Conservation (phyloP, 108 stramenopile species). For the Phaeodactylum tricornutum region DNA sequence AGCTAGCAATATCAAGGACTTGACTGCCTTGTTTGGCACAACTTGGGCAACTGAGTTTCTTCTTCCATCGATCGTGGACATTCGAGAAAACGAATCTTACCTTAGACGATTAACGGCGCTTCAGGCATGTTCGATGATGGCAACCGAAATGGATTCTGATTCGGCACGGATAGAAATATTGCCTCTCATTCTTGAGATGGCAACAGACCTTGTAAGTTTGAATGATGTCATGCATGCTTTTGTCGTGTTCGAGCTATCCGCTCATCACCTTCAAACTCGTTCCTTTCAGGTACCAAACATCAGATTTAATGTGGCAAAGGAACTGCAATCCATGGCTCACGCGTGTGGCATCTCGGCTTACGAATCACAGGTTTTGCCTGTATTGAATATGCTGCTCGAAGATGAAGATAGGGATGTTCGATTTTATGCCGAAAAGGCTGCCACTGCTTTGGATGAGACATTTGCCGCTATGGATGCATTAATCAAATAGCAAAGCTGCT, state of each 20-base stretch:
- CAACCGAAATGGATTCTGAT: constrained; percentile 57
- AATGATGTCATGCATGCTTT: too few species aligned
- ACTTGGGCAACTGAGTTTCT: constrained; percentile 85
- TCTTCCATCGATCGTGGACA: constrained; percentile 75
- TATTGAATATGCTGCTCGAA: constrained; percentile 62
- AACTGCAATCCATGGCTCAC: constrained; percentile 63
- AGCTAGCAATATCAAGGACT: constrained; percentile 71
- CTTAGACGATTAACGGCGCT: constrained; percentile 86
- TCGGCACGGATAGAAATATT: constrained; percentile 57
- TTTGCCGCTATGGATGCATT: too few species aligned
- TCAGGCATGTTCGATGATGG: constrained; percentile 75
- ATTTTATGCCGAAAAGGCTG: constrained; percentile 67
- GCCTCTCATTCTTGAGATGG: constrained; percentile 87
- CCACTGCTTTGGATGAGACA: constrained; percentile 15
- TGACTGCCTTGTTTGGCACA: constrained; percentile 84
- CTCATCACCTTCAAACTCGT: not conserved
- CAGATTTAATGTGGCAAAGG: constrained; percentile 94
- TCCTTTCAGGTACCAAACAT: constrained; percentile 83
- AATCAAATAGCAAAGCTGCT: too few species aligned
- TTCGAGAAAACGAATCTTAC: constrained; percentile 68
- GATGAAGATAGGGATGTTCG: constrained; percentile 90
- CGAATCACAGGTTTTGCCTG: constrained; percentile 62
- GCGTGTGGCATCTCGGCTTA: constrained; percentile 45
- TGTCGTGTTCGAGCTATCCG: not conserved
- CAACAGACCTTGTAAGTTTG: constrained; percentile 64